Conservation (phyloP, 805 yeast genomes). For the Ogataea chonburiensis region DNA sequence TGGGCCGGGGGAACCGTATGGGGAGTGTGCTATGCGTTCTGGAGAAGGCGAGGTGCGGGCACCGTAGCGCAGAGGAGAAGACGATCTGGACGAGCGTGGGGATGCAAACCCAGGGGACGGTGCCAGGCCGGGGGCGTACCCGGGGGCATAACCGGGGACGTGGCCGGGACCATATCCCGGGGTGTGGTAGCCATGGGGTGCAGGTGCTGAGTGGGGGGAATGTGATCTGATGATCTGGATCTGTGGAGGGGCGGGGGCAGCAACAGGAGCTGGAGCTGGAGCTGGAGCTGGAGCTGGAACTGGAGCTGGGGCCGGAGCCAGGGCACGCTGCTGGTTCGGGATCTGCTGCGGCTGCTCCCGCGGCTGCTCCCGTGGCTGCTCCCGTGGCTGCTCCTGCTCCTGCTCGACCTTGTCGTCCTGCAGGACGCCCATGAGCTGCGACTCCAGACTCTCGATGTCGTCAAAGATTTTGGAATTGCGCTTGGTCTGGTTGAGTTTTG, state of each 20-base stretch:
- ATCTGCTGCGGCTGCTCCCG: neutral
- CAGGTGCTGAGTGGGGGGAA: neutral
- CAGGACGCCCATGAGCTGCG: conserved; percentile 27
- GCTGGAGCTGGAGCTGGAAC: conserved; percentile 8
- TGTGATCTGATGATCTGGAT: neutral
- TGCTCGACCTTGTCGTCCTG: conserved; percentile 2
- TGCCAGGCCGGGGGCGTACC: neutral
- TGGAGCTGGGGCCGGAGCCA: conserved; percentile 2
- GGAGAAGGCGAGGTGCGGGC: conserved; percentile 6
- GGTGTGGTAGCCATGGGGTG: neutral
- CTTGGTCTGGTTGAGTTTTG: conserved; percentile 8
- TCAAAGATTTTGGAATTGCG: conserved; percentile 28
- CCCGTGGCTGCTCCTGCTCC: neutral
- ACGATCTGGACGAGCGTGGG: conserved; percentile 6
- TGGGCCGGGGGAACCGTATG: conserved; percentile 7
- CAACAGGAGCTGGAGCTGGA: conserved; percentile 7
- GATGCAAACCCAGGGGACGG: conserved; percentile 1
- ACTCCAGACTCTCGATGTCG: conserved; percentile 31
- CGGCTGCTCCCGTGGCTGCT: neutral
- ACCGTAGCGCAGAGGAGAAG: conserved; percentile 10
- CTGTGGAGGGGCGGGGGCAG: conserved; percentile 4
- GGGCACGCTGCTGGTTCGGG: neutral
- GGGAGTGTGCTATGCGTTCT: conserved; percentile 6
- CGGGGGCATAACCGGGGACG: too few relatives aligned
- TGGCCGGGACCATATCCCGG: conserved; percentile 1